A percentile compares a stretch with the other conserved stretches of the same genome.
Evolutionary conservation across 495 filamentous ascomycete species (phyloP).

Genomic region (Tetracladium setigerum): DNA sequence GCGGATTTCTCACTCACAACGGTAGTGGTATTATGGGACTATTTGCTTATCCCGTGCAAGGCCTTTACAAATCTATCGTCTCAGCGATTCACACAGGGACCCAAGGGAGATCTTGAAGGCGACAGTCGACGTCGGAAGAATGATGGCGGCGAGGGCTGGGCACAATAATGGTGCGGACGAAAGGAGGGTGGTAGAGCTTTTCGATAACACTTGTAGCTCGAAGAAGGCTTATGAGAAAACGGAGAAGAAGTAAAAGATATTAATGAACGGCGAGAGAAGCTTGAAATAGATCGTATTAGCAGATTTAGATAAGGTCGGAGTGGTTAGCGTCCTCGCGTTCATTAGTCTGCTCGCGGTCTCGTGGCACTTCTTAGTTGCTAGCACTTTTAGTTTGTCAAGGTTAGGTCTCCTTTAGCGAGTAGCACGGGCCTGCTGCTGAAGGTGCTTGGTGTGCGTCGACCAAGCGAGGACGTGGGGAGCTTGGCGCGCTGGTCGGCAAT

Average conservation of each 20-base stretch:
- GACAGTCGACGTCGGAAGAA: no score
- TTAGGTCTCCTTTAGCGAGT: slow-evolving; percentile 19
- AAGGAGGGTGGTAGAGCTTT: no score
- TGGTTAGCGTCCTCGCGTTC: slow-evolving; percentile 5
- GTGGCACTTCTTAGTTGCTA: slow-evolving; percentile 4
- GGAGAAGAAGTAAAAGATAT: slow-evolving; percentile 28
- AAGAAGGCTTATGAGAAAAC: no score
- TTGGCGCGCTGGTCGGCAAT: slow-evolving; percentile 1
- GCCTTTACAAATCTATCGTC: neutral
- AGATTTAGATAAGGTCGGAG: slow-evolving; percentile 4
- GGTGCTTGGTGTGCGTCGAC: slow-evolving; percentile 8
- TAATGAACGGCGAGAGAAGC: slow-evolving; percentile 24
- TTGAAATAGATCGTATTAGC: slow-evolving; percentile 19
- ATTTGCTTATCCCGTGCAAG: slow-evolving; percentile 4
- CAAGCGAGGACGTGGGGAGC: slow-evolving; percentile 7
- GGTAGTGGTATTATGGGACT: slow-evolving; percentile 10
- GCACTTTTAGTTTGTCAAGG: neutral
- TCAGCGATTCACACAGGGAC: neutral
- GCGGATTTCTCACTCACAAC: slow-evolving; percentile 4
- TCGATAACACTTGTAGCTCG: no score
- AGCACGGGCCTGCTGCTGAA: slow-evolving; percentile 17
- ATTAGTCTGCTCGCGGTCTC: slow-evolving; percentile 12
- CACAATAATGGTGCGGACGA: no score
- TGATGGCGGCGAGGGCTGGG: no score
- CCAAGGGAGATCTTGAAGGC: no score